Percentiles rank a stretch among this genome's conserved stretches.
These are phyloP conservation scores for Meyerozyma elateridarum DNA, from an alignment of 1,139 yeast genomes.

Conservation along the genomic window DNA sequence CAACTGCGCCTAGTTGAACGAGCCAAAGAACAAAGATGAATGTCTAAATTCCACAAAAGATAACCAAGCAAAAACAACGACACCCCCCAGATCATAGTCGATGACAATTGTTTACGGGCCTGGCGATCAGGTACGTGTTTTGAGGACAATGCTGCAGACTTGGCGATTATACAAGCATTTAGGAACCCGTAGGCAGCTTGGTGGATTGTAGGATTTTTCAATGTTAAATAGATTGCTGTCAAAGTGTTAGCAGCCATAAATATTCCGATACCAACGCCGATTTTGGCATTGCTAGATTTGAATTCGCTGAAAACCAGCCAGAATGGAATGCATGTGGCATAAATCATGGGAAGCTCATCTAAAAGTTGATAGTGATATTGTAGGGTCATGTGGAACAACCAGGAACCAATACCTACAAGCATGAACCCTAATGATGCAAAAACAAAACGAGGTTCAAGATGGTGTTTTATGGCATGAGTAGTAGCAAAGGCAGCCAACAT, in stretches of 20 bases:
- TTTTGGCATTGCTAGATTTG: slow-evolving; percentile 21
- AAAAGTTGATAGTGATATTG: slow-evolving; percentile 81
- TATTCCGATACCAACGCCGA: slow-evolving; percentile 48
- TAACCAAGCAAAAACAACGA: slow-evolving; percentile 69
- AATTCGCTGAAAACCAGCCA: slow-evolving; percentile 82
- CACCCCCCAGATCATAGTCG: slow-evolving; percentile 57
- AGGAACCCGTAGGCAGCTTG: slow-evolving; percentile 71
- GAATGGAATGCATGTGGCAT: slow-evolving; percentile 92
- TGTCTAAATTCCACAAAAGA: slow-evolving; percentile 80
- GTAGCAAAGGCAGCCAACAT: slow-evolving; percentile 65
- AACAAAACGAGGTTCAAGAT: slow-evolving; percentile 65
- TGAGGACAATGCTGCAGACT: slow-evolving; percentile 48
- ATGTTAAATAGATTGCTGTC: slow-evolving; percentile 61
- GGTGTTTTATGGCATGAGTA: slow-evolving; percentile 52
- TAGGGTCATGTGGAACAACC: slow-evolving; percentile 96
- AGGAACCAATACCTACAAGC: slow-evolving; percentile 86
- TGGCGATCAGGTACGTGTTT: slow-evolving; percentile 44
- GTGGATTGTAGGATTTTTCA: slow-evolving; percentile 81
- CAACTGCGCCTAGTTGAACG: slow-evolving; percentile 55
- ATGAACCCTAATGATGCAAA: slow-evolving; percentile 75
- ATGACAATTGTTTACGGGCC: slow-evolving; percentile 45
- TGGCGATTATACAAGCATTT: slow-evolving; percentile 56
- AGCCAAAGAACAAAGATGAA: slow-evolving; percentile 68
- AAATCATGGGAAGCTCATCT: slow-evolving; percentile 97
- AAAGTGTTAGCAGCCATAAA: slow-evolving; percentile 50